Evolutionary conservation across 2,329 filamentous ascomycete species (phyloP).

Genomic region (Herpotrichia juniperi): DNA sequence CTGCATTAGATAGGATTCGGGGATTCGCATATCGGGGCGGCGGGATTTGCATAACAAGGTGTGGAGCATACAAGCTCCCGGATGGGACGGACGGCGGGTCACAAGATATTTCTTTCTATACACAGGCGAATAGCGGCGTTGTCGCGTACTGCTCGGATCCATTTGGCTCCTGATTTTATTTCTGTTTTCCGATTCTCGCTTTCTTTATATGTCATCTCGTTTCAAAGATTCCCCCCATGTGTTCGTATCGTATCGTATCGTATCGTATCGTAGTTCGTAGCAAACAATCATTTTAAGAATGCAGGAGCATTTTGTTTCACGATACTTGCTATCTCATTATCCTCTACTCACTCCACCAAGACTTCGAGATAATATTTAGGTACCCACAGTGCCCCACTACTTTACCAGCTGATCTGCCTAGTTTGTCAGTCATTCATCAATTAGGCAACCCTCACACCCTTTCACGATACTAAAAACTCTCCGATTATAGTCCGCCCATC

Average conservation of each 20-base stretch:
- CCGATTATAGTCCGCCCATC: too few species aligned
- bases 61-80: not conserved
- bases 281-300: not conserved
- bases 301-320: not conserved
- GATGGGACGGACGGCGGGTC: not conserved
- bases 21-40: conserved; percentile 5
- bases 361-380: too few species aligned
- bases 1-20: conserved; percentile 8
- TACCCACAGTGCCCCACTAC: too few species aligned
- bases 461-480: too few species aligned
- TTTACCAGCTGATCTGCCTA: too few species aligned
- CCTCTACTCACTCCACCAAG: too few species aligned
- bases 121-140: not conserved
- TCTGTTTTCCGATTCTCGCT: not conserved
- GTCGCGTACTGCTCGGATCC: not conserved
- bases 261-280: not conserved
- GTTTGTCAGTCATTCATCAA: too few species aligned
- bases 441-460: too few species aligned
- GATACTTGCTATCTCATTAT: too few species aligned
- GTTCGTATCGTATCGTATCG: not conserved
- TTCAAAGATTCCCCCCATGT: not conserved
- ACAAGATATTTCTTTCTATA: not conserved
- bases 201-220: not conserved
- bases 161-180: not conserved
- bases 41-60: not conserved